phyloP scores from a whole-genome alignment of 2,329 filamentous ascomycete genomes.

The Pseudopyrenochaeta lycopersici region DNA sequence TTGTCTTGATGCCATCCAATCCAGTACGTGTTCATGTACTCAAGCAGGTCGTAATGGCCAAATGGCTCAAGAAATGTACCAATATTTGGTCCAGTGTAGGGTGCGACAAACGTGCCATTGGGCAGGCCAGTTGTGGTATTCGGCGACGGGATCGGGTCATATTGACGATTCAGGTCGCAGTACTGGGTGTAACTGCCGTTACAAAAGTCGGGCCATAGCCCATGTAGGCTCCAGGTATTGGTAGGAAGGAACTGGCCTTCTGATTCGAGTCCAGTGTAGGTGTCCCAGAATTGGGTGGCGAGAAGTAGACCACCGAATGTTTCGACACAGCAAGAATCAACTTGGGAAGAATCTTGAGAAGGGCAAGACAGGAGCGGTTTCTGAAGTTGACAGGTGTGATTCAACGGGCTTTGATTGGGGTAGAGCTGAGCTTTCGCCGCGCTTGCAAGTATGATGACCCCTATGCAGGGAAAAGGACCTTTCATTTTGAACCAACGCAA shows the following conservation, averaged over 20 bases:
- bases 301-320: constrained; percentile 71
- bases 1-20: constrained; percentile 66
- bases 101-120: constrained; percentile 61
- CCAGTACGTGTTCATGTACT: constrained; percentile 74
- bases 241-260: constrained; percentile 67
- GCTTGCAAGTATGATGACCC: constrained; percentile 28
- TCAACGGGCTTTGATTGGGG: constrained; percentile 57
- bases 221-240: constrained; percentile 68
- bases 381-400: constrained; percentile 65
- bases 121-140: constrained; percentile 69
- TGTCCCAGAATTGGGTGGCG: constrained; percentile 71
- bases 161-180: constrained; percentile 71
- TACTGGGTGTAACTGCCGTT: constrained; percentile 71
- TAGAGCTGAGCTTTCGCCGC: constrained; percentile 53
- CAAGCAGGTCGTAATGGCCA: constrained; percentile 67
- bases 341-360: constrained; percentile 41
- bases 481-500: constrained; percentile 29
- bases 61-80: constrained; percentile 67
- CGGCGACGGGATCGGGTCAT: constrained; percentile 68
- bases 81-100: constrained; percentile 67
- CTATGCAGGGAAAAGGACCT: constrained; percentile 16
- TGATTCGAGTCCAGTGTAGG: constrained; percentile 68
- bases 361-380: constrained; percentile 46
- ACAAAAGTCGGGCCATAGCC: constrained; percentile 54
- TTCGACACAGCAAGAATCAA: constrained; percentile 71